Conservation (phyloP, 371 early-diverging fungal genomes). For the Mortierella sp. region DNA sequence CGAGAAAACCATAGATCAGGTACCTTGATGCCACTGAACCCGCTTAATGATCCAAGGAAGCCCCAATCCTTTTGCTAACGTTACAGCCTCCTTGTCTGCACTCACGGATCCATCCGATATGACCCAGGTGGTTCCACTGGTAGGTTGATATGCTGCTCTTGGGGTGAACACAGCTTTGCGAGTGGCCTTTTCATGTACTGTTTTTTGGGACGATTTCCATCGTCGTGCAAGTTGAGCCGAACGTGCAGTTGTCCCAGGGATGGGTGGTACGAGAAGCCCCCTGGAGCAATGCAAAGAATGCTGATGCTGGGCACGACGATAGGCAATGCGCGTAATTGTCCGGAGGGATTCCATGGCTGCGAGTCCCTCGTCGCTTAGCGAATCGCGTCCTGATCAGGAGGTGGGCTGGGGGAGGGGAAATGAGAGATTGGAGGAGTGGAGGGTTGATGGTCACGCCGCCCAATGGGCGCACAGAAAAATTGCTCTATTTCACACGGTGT, state of each 20-base stretch:
- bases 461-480: too few species aligned
- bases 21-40: conserved; percentile 48
- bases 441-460: too few species aligned
- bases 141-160: conserved; percentile 23
- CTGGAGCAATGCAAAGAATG: too few species aligned
- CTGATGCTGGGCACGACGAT: background rate
- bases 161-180: conserved; percentile 13
- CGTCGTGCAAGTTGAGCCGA: background rate
- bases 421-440: too few species aligned
- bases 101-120: conserved; percentile 44
- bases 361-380: too few species aligned
- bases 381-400: too few species aligned
- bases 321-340: background rate
- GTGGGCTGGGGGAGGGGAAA: too few species aligned
- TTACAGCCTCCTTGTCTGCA: conserved; percentile 43
- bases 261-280: too few species aligned
- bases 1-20: too few species aligned
- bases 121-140: conserved; percentile 37
- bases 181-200: conserved; percentile 16
- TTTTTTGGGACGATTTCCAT: conserved; percentile 1
- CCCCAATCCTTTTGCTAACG: conserved; percentile 30
- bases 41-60: conserved; percentile 47
- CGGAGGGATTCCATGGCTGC: conserved; percentile 4
- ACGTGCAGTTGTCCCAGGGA: too few species aligned
- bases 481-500: too few species aligned